Conservation (phyloP, 2,329 filamentous ascomycete genomes). For the Sclerotinia borealis region DNA sequence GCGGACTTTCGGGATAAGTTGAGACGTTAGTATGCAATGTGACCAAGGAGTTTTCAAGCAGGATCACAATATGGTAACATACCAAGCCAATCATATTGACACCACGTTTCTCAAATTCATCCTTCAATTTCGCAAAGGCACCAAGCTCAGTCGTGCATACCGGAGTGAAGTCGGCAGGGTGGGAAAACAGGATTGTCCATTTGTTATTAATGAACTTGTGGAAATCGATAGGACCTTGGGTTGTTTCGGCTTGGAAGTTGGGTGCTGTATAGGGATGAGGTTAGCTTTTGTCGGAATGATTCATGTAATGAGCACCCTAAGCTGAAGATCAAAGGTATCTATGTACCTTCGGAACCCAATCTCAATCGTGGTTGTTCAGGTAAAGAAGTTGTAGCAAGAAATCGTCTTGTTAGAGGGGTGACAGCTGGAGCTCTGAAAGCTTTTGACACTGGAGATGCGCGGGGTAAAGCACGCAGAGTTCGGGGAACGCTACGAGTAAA, state of each 20-base stretch:
- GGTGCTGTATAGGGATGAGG: constrained; percentile 43
- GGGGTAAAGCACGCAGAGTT: background rate
- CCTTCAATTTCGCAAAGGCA: constrained; percentile 65
- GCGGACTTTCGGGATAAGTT: constrained; percentile 44
- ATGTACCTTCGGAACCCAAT: constrained; percentile 15
- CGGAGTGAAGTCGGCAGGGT: constrained; percentile 82
- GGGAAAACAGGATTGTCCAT: constrained; percentile 75
- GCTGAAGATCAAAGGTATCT: background rate
- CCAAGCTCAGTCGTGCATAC: constrained; percentile 91
- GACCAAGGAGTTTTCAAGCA: constrained; percentile 33
- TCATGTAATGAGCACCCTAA: background rate
- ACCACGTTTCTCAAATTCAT: constrained; percentile 70
- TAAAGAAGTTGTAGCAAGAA: constrained; percentile 10
- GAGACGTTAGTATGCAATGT: background rate
- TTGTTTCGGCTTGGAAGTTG: constrained; percentile 76
- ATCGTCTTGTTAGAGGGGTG: constrained; percentile 15
- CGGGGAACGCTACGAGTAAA: background rate
- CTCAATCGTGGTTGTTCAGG: constrained; percentile 17
- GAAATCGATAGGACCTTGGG: constrained; percentile 68
- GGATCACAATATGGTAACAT: background rate
- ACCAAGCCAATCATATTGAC: constrained; percentile 80
- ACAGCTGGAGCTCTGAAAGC: background rate
- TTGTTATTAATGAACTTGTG: constrained; percentile 69
- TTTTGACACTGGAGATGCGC: background rate
- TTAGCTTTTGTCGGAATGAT: background rate